Conservation (phyloP, 331 rosid genomes). For the Telfairia occidentalis region DNA sequence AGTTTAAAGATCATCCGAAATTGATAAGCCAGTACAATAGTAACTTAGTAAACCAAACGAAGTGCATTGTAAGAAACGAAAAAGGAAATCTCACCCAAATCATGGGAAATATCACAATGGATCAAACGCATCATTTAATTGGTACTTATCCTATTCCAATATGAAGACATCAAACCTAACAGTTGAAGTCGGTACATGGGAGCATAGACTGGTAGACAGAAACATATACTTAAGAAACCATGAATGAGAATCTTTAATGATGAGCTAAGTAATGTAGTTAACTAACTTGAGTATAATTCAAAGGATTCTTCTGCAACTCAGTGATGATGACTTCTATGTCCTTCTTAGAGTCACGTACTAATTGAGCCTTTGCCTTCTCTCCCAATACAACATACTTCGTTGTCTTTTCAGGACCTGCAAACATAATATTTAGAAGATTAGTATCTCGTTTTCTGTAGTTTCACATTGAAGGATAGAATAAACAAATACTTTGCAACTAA, state of each 20-base stretch:
- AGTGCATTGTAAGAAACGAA: neutral
- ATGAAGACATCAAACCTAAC: neutral
- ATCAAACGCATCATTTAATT: neutral
- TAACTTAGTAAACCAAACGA: neutral
- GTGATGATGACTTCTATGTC: constrained; percentile 44
- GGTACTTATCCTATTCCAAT: neutral
- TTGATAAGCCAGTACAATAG: no score
- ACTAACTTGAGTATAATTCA: constrained; percentile 74
- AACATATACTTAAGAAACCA: neutral
- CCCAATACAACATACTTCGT: constrained; percentile 74
- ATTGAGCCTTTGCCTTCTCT: constrained; percentile 89
- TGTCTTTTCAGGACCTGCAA: constrained; percentile 70
- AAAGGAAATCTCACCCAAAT: neutral
- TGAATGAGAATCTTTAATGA: neutral
- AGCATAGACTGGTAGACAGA: neutral
- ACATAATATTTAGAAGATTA: neutral
- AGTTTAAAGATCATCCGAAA: neutral
- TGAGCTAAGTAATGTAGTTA: neutral
- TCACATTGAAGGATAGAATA: neutral
- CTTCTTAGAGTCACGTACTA: constrained; percentile 80
- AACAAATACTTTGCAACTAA: constrained; percentile 15
- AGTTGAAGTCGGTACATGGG: neutral
- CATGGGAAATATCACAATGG: neutral
- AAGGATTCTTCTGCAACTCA: constrained; percentile 86
- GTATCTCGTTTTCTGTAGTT: neutral